Evolutionary conservation across 2,329 filamentous ascomycete species (phyloP).

Genomic region (Aureobasidium uvarum): DNA sequence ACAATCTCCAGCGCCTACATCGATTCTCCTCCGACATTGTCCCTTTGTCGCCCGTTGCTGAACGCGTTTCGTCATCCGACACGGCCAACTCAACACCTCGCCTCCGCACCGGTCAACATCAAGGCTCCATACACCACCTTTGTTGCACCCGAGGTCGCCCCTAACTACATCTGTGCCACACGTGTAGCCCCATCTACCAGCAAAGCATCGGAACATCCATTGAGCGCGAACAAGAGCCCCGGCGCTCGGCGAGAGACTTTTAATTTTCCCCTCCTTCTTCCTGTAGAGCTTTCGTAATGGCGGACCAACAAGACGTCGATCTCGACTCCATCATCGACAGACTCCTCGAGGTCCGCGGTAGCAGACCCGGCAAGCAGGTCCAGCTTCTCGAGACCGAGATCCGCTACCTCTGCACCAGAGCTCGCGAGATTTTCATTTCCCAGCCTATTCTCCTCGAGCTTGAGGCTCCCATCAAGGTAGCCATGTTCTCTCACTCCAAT

Average conservation of each 20-base stretch:
- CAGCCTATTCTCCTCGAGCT: conserved; percentile 97
- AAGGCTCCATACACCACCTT: conserved; percentile 8
- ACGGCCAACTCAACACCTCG: not conserved
- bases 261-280: conserved; percentile 20
- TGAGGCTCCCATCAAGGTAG: conserved; percentile 97
- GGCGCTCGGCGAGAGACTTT: conserved; percentile 33
- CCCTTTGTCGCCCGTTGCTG: not conserved
- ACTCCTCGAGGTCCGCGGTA: conserved; percentile 94
- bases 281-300: conserved; percentile 52
- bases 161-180: conserved; percentile 23
- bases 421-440: conserved; percentile 98
- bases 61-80: conserved; percentile 5
- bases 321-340: conserved; percentile 99
- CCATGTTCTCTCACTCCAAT: not conserved
- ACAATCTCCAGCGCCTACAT: not conserved
- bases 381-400: conserved; percentile 96
- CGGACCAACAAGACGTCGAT: conserved; percentile 85
- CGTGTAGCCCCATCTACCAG: conserved; percentile 17
- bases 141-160: conserved; percentile 21
- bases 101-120: conserved; percentile 18
- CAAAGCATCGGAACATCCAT: conserved; percentile 24
- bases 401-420: conserved; percentile 95
- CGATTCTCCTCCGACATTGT: not conserved
- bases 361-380: conserved; percentile 96
- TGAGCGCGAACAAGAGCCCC: conserved; percentile 32